These are phyloP conservation scores for Gossypium anomalum DNA, from an alignment of 345 rosid genomes.

Conservation along the genomic window DNA sequence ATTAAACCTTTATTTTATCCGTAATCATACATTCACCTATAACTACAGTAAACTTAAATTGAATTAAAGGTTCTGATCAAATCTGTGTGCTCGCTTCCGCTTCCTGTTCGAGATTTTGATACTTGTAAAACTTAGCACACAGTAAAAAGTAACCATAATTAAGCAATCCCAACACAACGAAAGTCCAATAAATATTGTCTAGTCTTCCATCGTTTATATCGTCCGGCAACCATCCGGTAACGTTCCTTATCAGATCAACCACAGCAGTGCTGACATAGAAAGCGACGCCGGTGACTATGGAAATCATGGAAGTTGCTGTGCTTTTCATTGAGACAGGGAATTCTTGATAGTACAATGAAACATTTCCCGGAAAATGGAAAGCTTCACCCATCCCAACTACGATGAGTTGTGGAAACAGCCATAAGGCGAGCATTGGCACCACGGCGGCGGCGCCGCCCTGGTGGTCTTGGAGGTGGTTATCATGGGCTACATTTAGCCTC, in stretches of 20 bases:
- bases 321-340: slow-evolving; percentile 26
- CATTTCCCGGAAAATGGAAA: slow-evolving; percentile 39
- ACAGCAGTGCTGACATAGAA: slow-evolving; percentile 36
- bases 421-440: slow-evolving; percentile 29
- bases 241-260: slow-evolving; percentile 24
- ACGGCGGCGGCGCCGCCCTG: neutral
- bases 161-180: slow-evolving; percentile 12
- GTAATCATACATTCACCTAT: no score
- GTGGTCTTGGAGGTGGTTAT: neutral
- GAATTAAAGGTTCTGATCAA: neutral
- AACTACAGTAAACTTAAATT: no score
- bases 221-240: slow-evolving; percentile 34
- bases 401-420: slow-evolving; percentile 40
- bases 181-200: slow-evolving; percentile 33
- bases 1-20: no score
- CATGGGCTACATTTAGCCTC: slow-evolving; percentile 25
- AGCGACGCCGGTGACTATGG: slow-evolving; percentile 25
- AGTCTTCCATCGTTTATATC: slow-evolving; percentile 38
- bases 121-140: neutral
- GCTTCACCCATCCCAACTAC: slow-evolving; percentile 37
- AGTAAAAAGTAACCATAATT: slow-evolving; percentile 16
- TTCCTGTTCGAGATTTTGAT: neutral
- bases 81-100: neutral
- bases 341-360: slow-evolving; percentile 34
- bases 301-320: slow-evolving; percentile 33